These are phyloP conservation scores for Leccinum aurantiacum DNA, from an alignment of 768 basidiomycete genomes.

Conservation along the genomic window DNA sequence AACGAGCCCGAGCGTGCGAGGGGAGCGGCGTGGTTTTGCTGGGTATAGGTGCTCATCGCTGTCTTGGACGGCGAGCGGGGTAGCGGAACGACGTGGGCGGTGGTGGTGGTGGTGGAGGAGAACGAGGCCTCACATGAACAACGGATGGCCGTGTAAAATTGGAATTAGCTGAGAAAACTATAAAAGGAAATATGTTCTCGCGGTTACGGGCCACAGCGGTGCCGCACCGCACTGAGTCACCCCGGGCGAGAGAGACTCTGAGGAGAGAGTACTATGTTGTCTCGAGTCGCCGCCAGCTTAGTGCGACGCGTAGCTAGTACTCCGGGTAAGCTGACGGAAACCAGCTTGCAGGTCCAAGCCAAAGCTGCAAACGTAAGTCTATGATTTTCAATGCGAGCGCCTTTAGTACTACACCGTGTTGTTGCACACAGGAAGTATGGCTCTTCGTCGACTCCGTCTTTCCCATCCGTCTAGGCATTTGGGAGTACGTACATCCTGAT, in stretches of 20 bases:
- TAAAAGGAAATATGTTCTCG: constrained; percentile 18
- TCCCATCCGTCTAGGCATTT: constrained; percentile 65
- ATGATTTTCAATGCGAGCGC: constrained; percentile 10
- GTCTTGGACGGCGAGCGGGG: constrained; percentile 18
- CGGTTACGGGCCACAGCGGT: background rate
- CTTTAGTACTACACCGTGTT: constrained; percentile 7
- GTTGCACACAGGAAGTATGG: constrained; percentile 48
- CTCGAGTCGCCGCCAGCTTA: constrained; percentile 11
- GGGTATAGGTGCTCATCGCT: constrained; percentile 33
- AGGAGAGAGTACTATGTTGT: constrained; percentile 15
- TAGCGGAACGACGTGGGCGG: constrained; percentile 15
- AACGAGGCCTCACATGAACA: constrained; percentile 19
- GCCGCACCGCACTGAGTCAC: background rate
- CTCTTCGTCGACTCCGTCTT: constrained; percentile 79
- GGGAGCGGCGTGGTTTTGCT: constrained; percentile 31
- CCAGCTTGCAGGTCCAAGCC: background rate
- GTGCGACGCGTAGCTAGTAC: constrained; percentile 2
- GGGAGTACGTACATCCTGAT: constrained; percentile 58
- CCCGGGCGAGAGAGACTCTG: background rate
- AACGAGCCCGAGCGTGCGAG: constrained; percentile 58
- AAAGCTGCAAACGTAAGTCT: constrained; percentile 21
- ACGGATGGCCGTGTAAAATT: constrained; percentile 14
- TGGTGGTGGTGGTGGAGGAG: constrained; percentile 25
- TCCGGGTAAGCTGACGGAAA: constrained; percentile 11
- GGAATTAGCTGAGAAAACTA: constrained; percentile 1